Base-by-base conservation (phyloP, 2,329 filamentous ascomycete genomes). In the Ophiosphaerella korrae region DNA sequence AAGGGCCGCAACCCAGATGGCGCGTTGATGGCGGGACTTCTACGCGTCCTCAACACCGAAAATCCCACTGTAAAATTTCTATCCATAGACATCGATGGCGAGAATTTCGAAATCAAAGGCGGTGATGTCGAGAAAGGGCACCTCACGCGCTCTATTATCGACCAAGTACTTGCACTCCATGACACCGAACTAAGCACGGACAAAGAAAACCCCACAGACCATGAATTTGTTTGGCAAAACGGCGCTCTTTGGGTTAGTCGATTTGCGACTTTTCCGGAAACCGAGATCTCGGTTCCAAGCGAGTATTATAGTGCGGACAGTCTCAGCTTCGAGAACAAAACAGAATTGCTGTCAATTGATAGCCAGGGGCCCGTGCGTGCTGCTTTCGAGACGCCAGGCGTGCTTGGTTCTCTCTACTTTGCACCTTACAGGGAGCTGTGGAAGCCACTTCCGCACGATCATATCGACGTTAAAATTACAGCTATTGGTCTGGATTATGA, bases 221-320 rank as follows among this genome's bases (percentile, higher is more conserved):
- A 53, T 18, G 62, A 64, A 31, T 54, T 55, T 35, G 39, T 44
- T 18, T 59, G 54, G 59, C 53, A 64, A 35, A 44, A 58, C 36
- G 57, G 55, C 16, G 55, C 48, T 36, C 31, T 62, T 41, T 57
- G 55, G 52, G 52, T 63, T 5, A 63, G 59, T 39, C 57, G 63
- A 9, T n/a, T 57, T n/a, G 43, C 64, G 7, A 1, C 26, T 11
- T 1, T 29, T 7, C 11, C 26, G 2, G 26, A 9, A 11, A 29
- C 26, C 11, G 26, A 29, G 26, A 29, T 29, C 55, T 54, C 8
- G 63, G 63, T 40, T 44, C n/a, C 14, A 42, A 31, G 23, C 41
- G 59, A 44, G 33, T n/a, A 35, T 35, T 35, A 16, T 13, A 35
- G 33, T 4, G 8, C 33, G 9, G 13, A n/a, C 13, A n/a, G 14